phyloP scores from a whole-genome alignment of 768 basidiomycete species.

The Collybia sp. region DNA sequence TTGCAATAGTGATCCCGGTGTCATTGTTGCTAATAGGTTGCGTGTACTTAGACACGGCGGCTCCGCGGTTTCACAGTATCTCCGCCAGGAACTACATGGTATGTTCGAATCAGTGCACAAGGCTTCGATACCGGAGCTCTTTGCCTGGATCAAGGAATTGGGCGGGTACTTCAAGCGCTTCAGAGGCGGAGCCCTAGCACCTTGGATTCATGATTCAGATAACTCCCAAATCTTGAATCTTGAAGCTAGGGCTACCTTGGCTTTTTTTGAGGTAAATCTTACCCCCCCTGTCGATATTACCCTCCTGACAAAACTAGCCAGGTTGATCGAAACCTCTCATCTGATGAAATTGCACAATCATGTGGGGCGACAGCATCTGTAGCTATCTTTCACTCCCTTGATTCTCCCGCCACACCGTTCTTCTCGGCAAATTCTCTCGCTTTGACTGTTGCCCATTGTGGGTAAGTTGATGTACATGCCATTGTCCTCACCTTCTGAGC shows the following conservation, averaged over 20 bases:
- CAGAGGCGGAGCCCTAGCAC: slow-evolving; percentile 69
- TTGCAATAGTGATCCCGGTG: neutral
- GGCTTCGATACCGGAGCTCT: slow-evolving; percentile 67
- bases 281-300: slow-evolving; percentile 1
- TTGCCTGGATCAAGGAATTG: slow-evolving; percentile 68
- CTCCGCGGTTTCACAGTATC: slow-evolving; percentile 81
- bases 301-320: slow-evolving; percentile 20
- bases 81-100: slow-evolving; percentile 81
- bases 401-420: slow-evolving; percentile 75
- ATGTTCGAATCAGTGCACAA: slow-evolving; percentile 79
- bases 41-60: slow-evolving; percentile 72
- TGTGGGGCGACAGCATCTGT: slow-evolving; percentile 93
- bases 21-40: slow-evolving; percentile 1
- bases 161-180: slow-evolving; percentile 94
- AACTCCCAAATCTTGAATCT: slow-evolving; percentile 51
- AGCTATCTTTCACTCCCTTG: slow-evolving; percentile 87
- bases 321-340: slow-evolving; percentile 74
- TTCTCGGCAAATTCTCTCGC: slow-evolving; percentile 73
- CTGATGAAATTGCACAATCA: slow-evolving; percentile 60
- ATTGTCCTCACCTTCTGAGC: slow-evolving; percentile 4
- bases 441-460: slow-evolving; percentile 89
- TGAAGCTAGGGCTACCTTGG: slow-evolving; percentile 79
- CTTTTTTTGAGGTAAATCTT: slow-evolving; percentile 83
- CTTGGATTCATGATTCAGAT: slow-evolving; percentile 49
- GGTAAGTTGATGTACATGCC: slow-evolving; percentile 41